Evolutionary conservation across 1,139 yeast species (phyloP).

Genomic region (Blastobotrys raffinosifermentans): DNA sequence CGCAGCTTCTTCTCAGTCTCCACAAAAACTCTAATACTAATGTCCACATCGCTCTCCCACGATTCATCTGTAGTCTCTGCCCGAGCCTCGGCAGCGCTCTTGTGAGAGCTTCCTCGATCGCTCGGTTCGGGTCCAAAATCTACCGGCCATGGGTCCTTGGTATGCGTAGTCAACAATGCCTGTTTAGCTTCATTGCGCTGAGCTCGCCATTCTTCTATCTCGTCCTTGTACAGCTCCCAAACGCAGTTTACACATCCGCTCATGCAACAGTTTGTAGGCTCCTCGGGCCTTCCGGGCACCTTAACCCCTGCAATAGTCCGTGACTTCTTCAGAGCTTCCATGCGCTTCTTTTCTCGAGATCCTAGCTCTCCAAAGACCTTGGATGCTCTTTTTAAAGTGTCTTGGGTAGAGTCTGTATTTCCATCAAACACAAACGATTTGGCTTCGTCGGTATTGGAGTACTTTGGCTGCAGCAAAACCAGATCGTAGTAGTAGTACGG

Average conservation of each 20-base stretch:
- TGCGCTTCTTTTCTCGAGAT: constrained; percentile 31
- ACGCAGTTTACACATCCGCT: constrained; percentile 96
- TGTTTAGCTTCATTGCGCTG: constrained; percentile 56
- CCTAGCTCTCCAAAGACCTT: constrained; percentile 36
- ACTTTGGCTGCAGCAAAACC: constrained; percentile 1
- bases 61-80: constrained; percentile 36
- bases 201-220: constrained; percentile 71
- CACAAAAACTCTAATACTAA: constrained; percentile 74
- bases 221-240: constrained; percentile 90
- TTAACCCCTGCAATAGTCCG: constrained; percentile 56
- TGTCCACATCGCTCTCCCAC: constrained; percentile 71
- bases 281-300: constrained; percentile 76
- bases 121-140: constrained; percentile 70
- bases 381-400: constrained; percentile 7
- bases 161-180: constrained; percentile 32
- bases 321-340: constrained; percentile 26
- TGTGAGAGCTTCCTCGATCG: constrained; percentile 17
- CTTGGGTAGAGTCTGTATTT: neutral
- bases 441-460: neutral
- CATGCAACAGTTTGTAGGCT: constrained; percentile 97
- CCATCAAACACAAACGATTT: neutral
- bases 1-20: constrained; percentile 69
- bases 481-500: neutral
- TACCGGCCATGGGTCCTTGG: constrained; percentile 59
- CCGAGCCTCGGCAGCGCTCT: constrained; percentile 11